Evolutionary conservation across 2,329 filamentous ascomycete genomes (phyloP), one percentile per base, ranked within the genome.

Genomic region (Cordyceps militaris): DNA sequence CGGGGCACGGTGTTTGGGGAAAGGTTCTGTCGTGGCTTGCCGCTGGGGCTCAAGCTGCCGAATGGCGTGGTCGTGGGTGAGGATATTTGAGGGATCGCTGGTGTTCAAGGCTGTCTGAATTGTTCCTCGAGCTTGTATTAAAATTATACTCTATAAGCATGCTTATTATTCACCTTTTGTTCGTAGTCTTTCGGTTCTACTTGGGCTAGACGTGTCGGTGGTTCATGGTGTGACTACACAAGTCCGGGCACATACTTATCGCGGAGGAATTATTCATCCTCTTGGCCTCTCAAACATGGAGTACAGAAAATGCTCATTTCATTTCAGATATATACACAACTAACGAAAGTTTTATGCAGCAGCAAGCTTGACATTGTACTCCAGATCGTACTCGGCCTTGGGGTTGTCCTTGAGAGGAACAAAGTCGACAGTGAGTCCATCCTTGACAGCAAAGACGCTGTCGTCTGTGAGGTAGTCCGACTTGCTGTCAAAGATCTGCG

Each of bases 401-500:
- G 64, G 57, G 36, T 73, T 73, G 4, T 65, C 70, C 53, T 69
- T 60, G 6, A 69, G 66, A 8, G 70, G 68, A 58, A 67, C 65
- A 60, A 80, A 80, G 34, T 67, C 64, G 0, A 79, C 74, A 3
- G 72, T 65, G 38, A 82, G 65, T 26, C 77, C 78, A 24, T 77
- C 71, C 71, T 82, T 82, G 57, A 81, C 78, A 0, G 79, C 80
- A 59, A 80, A 83, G 9, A 81, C 79, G 5, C 74, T 72, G 62
- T 83, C 80, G 44, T 75, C 72, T 6, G 64, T 64, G 23, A 89
- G 74, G 63, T 88, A 85, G 61, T 80, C 77, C 69, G 85, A 83
- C 61, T 82, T 77, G 58, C 77, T 74, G 68, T 91, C 87, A 67
- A 91, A 93, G 57, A 94, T 84, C 69, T 94, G 89, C 1, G 79